Conservation (phyloP, 1,139 yeast species). For the Geotrichum fermentans region DNA sequence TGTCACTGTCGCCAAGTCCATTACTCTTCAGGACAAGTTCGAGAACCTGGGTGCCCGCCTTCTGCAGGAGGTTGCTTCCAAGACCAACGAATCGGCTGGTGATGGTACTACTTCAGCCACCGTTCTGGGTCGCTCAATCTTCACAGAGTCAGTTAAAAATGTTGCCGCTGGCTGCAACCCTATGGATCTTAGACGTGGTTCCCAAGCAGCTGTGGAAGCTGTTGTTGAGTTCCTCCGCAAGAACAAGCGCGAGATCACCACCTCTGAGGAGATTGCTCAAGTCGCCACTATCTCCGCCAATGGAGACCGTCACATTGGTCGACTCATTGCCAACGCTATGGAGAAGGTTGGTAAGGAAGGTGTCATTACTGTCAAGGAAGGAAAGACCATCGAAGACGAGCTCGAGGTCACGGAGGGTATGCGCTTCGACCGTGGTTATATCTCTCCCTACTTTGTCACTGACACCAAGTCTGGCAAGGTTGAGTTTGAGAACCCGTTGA, state of each 20-base stretch:
- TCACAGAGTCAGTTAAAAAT: conserved; percentile 94
- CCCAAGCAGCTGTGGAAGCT: conserved; percentile 97
- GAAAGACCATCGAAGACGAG: conserved; percentile 94
- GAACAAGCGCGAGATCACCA: conserved; percentile 95
- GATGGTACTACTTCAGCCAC: conserved; percentile 99
- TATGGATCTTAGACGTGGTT: conserved; percentile 98
- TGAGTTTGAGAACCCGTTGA: conserved; percentile 92
- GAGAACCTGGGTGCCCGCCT: conserved; percentile 96
- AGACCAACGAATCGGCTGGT: conserved; percentile 98
- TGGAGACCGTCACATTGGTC: conserved; percentile 93
- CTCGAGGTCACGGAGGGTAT: conserved; percentile 98
- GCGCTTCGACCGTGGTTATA: conserved; percentile 98
- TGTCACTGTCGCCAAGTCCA: conserved; percentile 93
- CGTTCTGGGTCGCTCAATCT: conserved; percentile 92
- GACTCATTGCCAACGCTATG: conserved; percentile 93
- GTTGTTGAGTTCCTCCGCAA: conserved; percentile 83
- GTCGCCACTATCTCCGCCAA: conserved; percentile 98
- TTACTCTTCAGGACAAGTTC: conserved; percentile 83
- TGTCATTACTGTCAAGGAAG: conserved; percentile 96
- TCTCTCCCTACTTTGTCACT: conserved; percentile 96
- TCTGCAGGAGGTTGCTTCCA: conserved; percentile 95
- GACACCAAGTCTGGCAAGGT: conserved; percentile 95
- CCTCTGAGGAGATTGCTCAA: conserved; percentile 95
- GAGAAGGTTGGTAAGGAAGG: conserved; percentile 99
- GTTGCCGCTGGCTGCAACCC: conserved; percentile 99